phyloP scores from a whole-genome alignment of 306 rosid species.

The Prunus padus region DNA sequence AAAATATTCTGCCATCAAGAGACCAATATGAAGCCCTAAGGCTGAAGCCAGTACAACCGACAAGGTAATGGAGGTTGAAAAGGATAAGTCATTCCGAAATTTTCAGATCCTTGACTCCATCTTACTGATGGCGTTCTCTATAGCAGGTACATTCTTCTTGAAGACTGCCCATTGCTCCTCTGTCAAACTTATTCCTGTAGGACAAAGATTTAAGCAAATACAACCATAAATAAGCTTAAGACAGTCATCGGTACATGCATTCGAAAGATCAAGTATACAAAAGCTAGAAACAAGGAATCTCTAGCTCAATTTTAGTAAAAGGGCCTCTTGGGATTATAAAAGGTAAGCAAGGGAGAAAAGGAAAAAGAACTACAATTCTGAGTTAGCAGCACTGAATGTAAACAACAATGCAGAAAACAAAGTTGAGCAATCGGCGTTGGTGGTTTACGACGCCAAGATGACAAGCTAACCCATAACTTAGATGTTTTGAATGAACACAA shows the following conservation, averaged over 20 bases:
- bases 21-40: constrained; percentile 15
- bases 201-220: background rate
- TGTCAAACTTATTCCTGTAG: constrained; percentile 92
- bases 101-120: constrained; percentile 52
- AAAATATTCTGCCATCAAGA: constrained; percentile 28
- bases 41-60: constrained; percentile 17
- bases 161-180: constrained; percentile 84
- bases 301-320: background rate
- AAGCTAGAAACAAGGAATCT: background rate
- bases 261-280: background rate
- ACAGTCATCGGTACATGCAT: background rate
- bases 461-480: background rate
- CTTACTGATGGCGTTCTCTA: constrained; percentile 71
- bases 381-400: background rate
- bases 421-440: background rate
- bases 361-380: background rate
- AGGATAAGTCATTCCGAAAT: constrained; percentile 13
- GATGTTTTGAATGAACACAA: background rate
- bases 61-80: background rate
- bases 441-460: background rate
- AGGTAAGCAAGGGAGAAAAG: background rate
- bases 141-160: constrained; percentile 66
- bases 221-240: background rate
- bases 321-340: background rate
- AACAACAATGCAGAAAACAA: background rate